phyloP scores from a whole-genome alignment of 208 protist genomes.

The Leishmania tropica region DNA sequence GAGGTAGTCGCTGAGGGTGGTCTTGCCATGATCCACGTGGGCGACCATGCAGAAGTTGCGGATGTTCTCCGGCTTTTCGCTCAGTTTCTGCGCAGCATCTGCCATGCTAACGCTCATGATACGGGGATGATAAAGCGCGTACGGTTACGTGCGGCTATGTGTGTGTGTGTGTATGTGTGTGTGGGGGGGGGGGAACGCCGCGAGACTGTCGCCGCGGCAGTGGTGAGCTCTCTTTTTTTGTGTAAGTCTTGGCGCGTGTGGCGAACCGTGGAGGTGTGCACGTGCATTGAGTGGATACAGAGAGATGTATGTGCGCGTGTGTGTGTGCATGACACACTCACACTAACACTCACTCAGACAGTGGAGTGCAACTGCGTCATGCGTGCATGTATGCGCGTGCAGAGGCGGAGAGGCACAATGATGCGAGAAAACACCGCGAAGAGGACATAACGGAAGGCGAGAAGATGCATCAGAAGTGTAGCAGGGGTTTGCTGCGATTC shows the following conservation, averaged over 20 bases:
- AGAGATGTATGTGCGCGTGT: neutral
- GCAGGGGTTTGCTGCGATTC: neutral
- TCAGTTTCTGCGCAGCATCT: conserved; percentile 51
- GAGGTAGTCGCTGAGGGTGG: conserved; percentile 97
- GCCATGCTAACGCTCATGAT: conserved; percentile 23
- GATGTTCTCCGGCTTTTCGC: conserved; percentile 78
- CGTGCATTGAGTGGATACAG: neutral
- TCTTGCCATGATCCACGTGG: conserved; percentile 99
- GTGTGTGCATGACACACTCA: neutral
- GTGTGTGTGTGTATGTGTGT: neutral
- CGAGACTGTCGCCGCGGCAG: neutral
- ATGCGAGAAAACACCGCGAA: neutral
- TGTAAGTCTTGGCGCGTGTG: neutral
- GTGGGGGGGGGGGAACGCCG: neutral
- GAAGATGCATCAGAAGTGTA: neutral
- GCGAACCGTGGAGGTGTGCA: neutral
- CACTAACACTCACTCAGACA: neutral
- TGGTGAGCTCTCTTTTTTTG: neutral
- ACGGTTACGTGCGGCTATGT: neutral
- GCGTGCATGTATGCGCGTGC: neutral
- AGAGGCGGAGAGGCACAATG: neutral
- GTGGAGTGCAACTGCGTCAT: neutral
- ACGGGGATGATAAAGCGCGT: neutral
- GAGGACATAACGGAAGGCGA: neutral
- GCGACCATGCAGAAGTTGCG: conserved; percentile 98